Evolutionary conservation across 129 eudicot genomes (phyloP).

Genomic region (Heracleum sosnowskyi): DNA sequence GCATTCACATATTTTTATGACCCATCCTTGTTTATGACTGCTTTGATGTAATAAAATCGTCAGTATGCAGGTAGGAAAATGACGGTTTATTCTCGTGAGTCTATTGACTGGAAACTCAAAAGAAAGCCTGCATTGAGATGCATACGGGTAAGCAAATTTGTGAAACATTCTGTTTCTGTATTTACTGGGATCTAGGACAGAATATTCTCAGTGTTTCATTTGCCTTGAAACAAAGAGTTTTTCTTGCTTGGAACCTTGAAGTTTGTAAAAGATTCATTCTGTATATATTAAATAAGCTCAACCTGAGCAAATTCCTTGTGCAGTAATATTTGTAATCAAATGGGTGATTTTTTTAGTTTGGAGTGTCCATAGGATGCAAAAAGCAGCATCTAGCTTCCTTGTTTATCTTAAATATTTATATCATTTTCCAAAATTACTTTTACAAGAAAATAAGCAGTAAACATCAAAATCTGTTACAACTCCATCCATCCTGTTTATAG

Average conservation of each 20-base stretch:
- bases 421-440: no score
- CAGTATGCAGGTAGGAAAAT: conserved; percentile 5
- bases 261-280: not conserved
- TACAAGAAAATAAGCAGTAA: no score
- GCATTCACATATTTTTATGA: not conserved
- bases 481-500: no score
- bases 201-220: not conserved
- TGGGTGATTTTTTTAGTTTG: not conserved
- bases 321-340: not conserved
- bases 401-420: no score
- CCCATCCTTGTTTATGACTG: not conserved
- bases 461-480: no score
- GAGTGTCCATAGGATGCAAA: no score
- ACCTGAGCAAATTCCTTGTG: not conserved
- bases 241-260: not conserved
- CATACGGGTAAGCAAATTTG: not conserved
- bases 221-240: not conserved
- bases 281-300: not conserved
- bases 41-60: not conserved
- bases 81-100: not conserved
- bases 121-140: not conserved
- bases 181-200: not conserved
- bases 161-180: not conserved
- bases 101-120: not conserved
- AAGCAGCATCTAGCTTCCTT: no score